Base-by-base conservation (phyloP, 768 basidiomycete species). In the Jaapia argillacea region DNA sequence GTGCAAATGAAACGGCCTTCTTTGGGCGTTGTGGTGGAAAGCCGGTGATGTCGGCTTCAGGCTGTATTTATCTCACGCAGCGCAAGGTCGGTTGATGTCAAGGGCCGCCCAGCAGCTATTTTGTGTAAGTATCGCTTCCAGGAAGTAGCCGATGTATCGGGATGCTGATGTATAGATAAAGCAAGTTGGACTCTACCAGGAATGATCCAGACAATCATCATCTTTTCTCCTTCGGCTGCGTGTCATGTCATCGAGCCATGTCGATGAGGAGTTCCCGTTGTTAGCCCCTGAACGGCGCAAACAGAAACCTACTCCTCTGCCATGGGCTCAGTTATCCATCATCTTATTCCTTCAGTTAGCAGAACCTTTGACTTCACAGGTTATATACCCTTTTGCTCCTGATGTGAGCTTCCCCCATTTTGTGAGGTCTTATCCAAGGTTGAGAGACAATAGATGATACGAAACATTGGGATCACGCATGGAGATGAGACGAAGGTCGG, bases 321-420 rank as follows among this genome's bases (percentile, higher is more conserved):
- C 85, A 13, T 77, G 71, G 75, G 69, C 69, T 47, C 85, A 87
- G 65, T 70, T 86, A 46, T 67, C 67, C 36, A 74, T 89, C 47
- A 67, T 87, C 3, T 57, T 89, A 43, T 69, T 85, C 51, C 69
- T 88, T 18, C 84, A 86, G 58, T 74, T 87, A 33, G 69, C 83
- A 26, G 86, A 89, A 55, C 85, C 85, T 1, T 63, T 89, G 51
- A 84, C 85, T 1, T 74, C 74, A 4, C 74, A 85, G 48, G 80
- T 88, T 43, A 85, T 88, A 47, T 75, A 76, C 37, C 86, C 85
- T 0, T 87, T 86, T 54, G 72, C 78, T 16, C 82, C 81, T 3
- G 75, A 86, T 66, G 82, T 81, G 45, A 36, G 70, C 52, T 24
- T 21, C 22, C 31, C 31, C 31, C 10, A 10, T 33, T 10, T 10